Base-by-base conservation (phyloP, 73 alveolate genomes). In the Paramecium pentaurelia region DNA sequence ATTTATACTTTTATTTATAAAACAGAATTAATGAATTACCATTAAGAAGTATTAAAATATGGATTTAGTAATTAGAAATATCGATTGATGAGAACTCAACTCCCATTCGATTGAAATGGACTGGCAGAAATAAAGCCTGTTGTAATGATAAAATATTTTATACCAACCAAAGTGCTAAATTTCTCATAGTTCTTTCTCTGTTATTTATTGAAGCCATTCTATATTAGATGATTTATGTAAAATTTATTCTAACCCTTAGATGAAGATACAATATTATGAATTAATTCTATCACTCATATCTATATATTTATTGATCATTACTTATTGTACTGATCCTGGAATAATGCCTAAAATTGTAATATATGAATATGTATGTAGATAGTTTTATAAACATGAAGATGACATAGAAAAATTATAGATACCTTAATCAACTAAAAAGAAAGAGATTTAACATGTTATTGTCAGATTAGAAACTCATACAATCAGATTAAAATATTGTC, bases 301-400 rank as follows among this genome's bases (percentile, higher is more conserved):
- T 14, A 64, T 64, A 0, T 64, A 28, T 34, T 64, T 64, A 28
- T 64, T 64, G 47, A 64, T 64, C 12, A 36, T 25, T 64, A 64
- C 84, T 32, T 64, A 64, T 64, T 28, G 42, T 44, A 89, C 84
- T n/a, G 94, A 89, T 71, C 94, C 94, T 25, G 94, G 94, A 70
- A 73, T 89, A 4, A 71, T 89, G 34, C 90, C 94, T 42, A 89
- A 89, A 47, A 89, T 45, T 89, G 94, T 89, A 89, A 89, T 3
- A 37, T 18, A 37, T 34, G 6, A 8, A 10, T 3, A 25, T 44
- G 3, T 38, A 44, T 45, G 32, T 38, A 80, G 77, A 42, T 45
- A 80, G 91, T 80, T 75, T 75, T 75, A 75, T 80, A 80, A 80
- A 44, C 30, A 80, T 44, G 91, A 80, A 47, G 73, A 80, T 25